Evolutionary conservation across 2,329 filamentous ascomycete genomes (phyloP).

Genomic region (Myriangium duriaei): DNA sequence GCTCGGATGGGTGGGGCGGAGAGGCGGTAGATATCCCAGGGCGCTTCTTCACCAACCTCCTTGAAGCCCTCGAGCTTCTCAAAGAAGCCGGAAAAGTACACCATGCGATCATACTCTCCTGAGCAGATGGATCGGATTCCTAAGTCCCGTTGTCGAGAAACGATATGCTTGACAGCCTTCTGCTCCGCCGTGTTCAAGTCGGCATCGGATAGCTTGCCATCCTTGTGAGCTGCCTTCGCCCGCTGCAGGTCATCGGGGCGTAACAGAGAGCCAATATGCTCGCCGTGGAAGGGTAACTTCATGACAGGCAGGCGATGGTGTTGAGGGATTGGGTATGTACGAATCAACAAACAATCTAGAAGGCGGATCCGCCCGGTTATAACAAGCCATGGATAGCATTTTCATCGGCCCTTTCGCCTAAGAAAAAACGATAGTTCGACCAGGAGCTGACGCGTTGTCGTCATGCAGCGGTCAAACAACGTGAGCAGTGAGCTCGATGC

Average conservation of each 20-base stretch:
- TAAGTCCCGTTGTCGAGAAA: slow-evolving; percentile 50
- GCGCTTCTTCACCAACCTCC: slow-evolving; percentile 23
- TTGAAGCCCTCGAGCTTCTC: slow-evolving; percentile 27
- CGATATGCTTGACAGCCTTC: slow-evolving; percentile 51
- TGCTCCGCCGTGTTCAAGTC: slow-evolving; percentile 52
- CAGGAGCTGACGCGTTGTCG: no score
- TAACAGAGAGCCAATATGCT: slow-evolving; percentile 61
- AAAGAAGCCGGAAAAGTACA: slow-evolving; percentile 28
- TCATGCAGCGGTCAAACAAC: no score
- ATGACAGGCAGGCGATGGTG: no score
- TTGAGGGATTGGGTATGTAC: no score
- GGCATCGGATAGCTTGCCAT: slow-evolving; percentile 40
- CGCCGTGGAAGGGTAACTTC: slow-evolving; percentile 54
- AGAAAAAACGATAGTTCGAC: no score
- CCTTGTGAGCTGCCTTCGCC: slow-evolving; percentile 44
- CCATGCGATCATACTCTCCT: slow-evolving; percentile 48
- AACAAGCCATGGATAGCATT: no score
- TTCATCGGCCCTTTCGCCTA: no score
- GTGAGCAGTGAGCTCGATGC: no score
- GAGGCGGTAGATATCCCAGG: slow-evolving; percentile 24
- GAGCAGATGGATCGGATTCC: slow-evolving; percentile 53
- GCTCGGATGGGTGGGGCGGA: slow-evolving; percentile 25
- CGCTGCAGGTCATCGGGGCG: slow-evolving; percentile 51
- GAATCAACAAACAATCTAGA: no score
- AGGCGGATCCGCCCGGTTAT: no score